Evolutionary conservation across 371 early-diverging fungal species (phyloP), one percentile per base, ranked within the genome.

Genomic region (Mortierella sp.): DNA sequence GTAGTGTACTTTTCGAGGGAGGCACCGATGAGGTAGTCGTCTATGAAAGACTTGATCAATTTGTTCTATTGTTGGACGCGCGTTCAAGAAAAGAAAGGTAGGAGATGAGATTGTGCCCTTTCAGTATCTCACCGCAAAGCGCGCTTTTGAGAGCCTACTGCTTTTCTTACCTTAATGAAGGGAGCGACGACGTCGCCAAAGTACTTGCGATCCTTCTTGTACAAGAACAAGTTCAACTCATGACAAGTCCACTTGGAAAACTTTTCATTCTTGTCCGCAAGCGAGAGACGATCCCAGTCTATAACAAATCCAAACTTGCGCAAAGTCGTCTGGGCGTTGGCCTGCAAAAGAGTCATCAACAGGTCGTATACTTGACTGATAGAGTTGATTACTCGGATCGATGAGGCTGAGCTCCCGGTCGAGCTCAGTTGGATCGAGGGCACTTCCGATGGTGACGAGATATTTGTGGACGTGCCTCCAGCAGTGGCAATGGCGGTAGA

Each of bases 221-320:
- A 92, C 45, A 93, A 44, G 91, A 92, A 93, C 34, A 93, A 71
- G 77, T 92, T 92, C 28, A 92, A 72, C 80, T 93, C 93, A 76
- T 93, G 90, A 42, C 92, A 92, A 3, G 76, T 85, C 73, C 84
- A 81, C 16, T 88, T 89, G 81, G 54, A 92, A 77, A 19, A 88
- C 79, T 73, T 91, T 87, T 84, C 89, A 82, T 74, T 91, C 90
- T 74, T 90, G 81, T 63, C 83, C 58, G 13, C 26, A 0, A 24
- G 44, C 19, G 87, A 82, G 26, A 86, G 52, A 6, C 75, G 57
- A 44, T 79, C 73, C 87, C 87, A 86, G n/a, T 82, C 80, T 58
- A 74, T 70, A 52, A 82, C 73, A 50, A 86, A 86, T 45, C 80
- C 80, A 65, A 86, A 86, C 55, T 73, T 80, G 24, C 83, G 75